These are phyloP conservation scores for Dendrothele bispora DNA, from an alignment of 768 basidiomycete species.

Conservation along the genomic window DNA sequence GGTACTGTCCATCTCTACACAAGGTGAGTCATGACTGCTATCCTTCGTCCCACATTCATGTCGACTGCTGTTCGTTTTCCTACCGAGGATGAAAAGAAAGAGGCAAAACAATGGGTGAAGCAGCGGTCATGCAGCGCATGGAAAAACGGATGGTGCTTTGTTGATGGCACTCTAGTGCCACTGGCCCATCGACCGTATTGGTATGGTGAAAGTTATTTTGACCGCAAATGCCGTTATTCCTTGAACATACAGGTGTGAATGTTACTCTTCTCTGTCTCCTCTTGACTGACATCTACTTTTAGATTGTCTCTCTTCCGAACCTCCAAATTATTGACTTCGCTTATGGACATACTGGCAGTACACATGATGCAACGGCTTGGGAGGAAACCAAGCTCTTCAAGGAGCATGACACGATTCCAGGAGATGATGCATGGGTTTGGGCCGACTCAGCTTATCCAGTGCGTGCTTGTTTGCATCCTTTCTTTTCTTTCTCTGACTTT, in stretches of 20 bases:
- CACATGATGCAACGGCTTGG: no score
- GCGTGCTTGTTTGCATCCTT: no score
- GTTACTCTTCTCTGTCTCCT: no score
- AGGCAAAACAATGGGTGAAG: no score
- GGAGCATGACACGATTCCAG: slow-evolving; percentile 20
- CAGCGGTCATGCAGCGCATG: slow-evolving; percentile 35
- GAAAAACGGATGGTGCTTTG: slow-evolving; percentile 34
- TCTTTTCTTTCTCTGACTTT: no score
- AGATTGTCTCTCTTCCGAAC: slow-evolving; percentile 33
- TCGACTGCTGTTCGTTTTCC: slow-evolving; percentile 25
- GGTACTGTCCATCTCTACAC: slow-evolving; percentile 29
- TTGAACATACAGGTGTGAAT: slow-evolving; percentile 34
- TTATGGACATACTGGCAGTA: no score
- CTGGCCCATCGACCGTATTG: no score
- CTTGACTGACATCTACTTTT: no score
- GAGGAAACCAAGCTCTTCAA: no score
- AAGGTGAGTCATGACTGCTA: slow-evolving; percentile 28
- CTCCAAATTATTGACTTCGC: no score
- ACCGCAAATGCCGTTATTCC: slow-evolving; percentile 38
- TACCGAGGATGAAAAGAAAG: slow-evolving; percentile 30
- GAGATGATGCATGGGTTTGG: slow-evolving; percentile 33
- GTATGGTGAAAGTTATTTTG: slow-evolving; percentile 37
- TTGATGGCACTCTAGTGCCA: no score
- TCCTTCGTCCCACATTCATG: slow-evolving; percentile 25
- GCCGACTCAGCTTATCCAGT: slow-evolving; percentile 41